Base-by-base conservation (phyloP, 768 basidiomycete genomes). In the Holtermannia corniformis region DNA sequence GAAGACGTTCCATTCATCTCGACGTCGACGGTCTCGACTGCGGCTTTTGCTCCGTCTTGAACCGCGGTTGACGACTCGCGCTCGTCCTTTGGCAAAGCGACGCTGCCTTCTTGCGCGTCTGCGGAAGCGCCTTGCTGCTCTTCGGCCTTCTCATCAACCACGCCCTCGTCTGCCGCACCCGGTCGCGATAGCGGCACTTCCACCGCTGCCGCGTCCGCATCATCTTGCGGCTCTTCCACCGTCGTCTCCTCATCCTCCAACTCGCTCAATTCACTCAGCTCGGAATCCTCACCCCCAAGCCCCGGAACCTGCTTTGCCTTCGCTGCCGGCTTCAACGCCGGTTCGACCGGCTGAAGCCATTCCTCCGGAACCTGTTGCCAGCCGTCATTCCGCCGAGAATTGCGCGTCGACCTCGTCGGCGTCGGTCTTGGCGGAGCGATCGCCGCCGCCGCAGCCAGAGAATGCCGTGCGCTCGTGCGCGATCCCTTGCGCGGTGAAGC, bases 191-290 rank as follows among this genome's bases (percentile, higher is more conserved):
- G n/a, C n/a, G n/a, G n/a, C n/a, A n/a, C n/a, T n/a, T 25, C 28
- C 13, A 55, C 40, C 41, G 22, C 50, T n/a, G 22, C 12, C 11
- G 47, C 43, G 14, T 11, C 45, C 27, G 22, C 44, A 25, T 44
- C 32, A 20, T 42, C 16, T 27, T 47, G 22, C 26, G 44, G 49
- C 46, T 56, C 55, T 48, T 61, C 56, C 46, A 62, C 64, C 7
- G 19, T 11, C 24, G 25, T 10, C 49, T 61, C 67, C 50, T 66
- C 62, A 44, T 71, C 70, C 19, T 64, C 65, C 62, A 71, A 60
- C 37, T 67, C 64, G 55, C 70, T 71, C 51, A 71, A 49, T 32
- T 71, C 70, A 44, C 65, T 67, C 52, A 67, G 67, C 12, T 62
- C 62, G 12, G 57, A 62, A 20, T 56, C 62, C 27, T 19, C 5